Percentiles rank a stretch among this genome's conserved stretches.
Conservation (phyloP, 1,284 basidiomycete genomes). For the Sporisorium sorghi region DNA sequence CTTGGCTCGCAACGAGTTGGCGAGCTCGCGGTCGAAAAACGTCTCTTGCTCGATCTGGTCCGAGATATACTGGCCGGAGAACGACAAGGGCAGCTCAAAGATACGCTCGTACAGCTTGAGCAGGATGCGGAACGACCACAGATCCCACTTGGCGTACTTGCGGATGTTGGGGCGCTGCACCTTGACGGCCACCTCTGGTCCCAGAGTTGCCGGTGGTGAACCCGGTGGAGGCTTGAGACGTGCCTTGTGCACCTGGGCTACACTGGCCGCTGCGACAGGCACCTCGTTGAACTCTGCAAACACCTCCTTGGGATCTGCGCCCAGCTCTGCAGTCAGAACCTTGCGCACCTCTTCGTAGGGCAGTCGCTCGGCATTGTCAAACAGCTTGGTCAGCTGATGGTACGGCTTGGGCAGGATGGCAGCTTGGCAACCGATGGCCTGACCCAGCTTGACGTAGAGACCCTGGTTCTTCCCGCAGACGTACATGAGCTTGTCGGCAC, state of each 20-base stretch:
- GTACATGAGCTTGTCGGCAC: slow-evolving; percentile 53
- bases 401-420: slow-evolving; percentile 63
- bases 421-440: slow-evolving; percentile 60
- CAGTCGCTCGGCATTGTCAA: slow-evolving; percentile 61
- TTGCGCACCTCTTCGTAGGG: slow-evolving; percentile 47
- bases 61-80: slow-evolving; percentile 59
- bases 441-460: slow-evolving; percentile 62
- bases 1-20: slow-evolving; percentile 52
- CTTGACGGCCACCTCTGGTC: slow-evolving; percentile 60
- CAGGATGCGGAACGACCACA: slow-evolving; percentile 58
- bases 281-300: slow-evolving; percentile 53
- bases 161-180: slow-evolving; percentile 63
- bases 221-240: slow-evolving; percentile 31
- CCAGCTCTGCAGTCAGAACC: slow-evolving; percentile 55
- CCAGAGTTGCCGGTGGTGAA: slow-evolving; percentile 23
- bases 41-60: slow-evolving; percentile 64
- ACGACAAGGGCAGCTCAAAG: slow-evolving; percentile 60
- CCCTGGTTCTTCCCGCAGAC: slow-evolving; percentile 63
- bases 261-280: slow-evolving; percentile 60
- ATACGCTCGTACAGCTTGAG: slow-evolving; percentile 58
- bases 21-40: slow-evolving; percentile 52
- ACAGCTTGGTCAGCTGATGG: slow-evolving; percentile 56
- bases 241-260: slow-evolving; percentile 63
- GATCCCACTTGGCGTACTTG: slow-evolving; percentile 60
- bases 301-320: slow-evolving; percentile 47